These are phyloP conservation scores for Malus hybrid DNA, from an alignment of 331 rosid species.

Conservation along the genomic window DNA sequence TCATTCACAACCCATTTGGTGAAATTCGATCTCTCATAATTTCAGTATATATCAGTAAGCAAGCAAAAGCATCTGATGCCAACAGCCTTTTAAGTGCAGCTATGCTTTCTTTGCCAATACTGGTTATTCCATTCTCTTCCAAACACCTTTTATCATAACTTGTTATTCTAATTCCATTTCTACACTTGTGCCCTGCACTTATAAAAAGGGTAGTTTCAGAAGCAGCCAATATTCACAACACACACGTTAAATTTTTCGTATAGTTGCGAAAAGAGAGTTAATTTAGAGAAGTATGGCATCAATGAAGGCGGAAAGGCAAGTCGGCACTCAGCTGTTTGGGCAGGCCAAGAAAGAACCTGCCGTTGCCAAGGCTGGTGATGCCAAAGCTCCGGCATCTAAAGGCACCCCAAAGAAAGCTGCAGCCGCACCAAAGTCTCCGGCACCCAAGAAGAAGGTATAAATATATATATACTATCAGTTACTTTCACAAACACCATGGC, in stretches of 20 bases:
- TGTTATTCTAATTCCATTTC: constrained; percentile 27
- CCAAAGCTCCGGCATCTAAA: constrained; percentile 49
- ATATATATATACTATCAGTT: neutral
- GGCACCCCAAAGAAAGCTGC: constrained; percentile 49
- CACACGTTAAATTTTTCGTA: neutral
- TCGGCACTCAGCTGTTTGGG: constrained; percentile 50
- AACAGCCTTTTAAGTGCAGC: neutral
- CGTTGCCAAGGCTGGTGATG: constrained; percentile 34
- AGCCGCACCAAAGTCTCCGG: constrained; percentile 28
- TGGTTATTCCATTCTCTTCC: constrained; percentile 18
- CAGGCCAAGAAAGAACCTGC: constrained; percentile 61
- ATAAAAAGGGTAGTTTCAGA: constrained; percentile 6
- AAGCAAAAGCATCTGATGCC: constrained; percentile 14
- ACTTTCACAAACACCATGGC: neutral
- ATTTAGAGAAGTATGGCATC: constrained; percentile 41
- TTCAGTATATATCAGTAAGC: neutral
- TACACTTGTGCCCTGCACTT: constrained; percentile 5
- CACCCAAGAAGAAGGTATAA: constrained; percentile 41
- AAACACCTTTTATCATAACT: constrained; percentile 1
- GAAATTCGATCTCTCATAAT: neutral
- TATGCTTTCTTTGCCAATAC: neutral
- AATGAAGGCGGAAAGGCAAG: constrained; percentile 48
- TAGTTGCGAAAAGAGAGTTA: neutral
- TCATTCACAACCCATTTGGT: neutral
- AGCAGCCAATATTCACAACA: neutral